Evolutionary conservation across 192 early-diverging fungal genomes (phyloP).

Genomic region (Rhizophagus prolifer): DNA sequence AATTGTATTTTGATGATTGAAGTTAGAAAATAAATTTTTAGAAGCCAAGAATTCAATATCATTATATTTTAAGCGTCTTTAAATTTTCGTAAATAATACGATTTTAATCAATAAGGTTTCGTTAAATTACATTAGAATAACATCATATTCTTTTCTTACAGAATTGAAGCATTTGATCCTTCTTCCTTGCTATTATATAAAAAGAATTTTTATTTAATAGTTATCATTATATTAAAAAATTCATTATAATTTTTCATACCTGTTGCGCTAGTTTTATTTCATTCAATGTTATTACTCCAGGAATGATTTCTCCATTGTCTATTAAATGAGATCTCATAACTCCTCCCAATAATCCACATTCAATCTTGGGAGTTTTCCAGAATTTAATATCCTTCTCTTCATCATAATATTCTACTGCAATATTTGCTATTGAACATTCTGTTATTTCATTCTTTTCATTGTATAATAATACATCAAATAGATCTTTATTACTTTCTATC

Average conservation of each 20-base stretch:
- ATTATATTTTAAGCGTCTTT: too few relatives aligned
- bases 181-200: constrained; percentile 38
- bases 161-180: constrained; percentile 59
- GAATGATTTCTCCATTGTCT: constrained; percentile 35
- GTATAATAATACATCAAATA: constrained; percentile 55
- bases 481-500: constrained; percentile 23
- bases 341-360: constrained; percentile 46
- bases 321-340: constrained; percentile 47
- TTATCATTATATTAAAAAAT: background rate
- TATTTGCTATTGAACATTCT: constrained; percentile 56
- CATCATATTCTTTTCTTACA: constrained; percentile 48
- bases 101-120: too few relatives aligned
- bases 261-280: constrained; percentile 44
- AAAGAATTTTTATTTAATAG: constrained; percentile 8
- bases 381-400: constrained; percentile 23
- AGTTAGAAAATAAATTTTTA: too few relatives aligned
- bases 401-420: constrained; percentile 44
- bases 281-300: constrained; percentile 44
- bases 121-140: constrained; percentile 29
- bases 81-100: too few relatives aligned
- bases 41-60: too few relatives aligned
- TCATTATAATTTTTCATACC: constrained; percentile 34
- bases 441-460: constrained; percentile 52
- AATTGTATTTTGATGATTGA: too few relatives aligned
- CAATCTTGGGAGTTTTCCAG: constrained; percentile 51